Evolutionary conservation across 208 protist genomes (phyloP).

Genomic region (Trypanosoma scelopori): DNA sequence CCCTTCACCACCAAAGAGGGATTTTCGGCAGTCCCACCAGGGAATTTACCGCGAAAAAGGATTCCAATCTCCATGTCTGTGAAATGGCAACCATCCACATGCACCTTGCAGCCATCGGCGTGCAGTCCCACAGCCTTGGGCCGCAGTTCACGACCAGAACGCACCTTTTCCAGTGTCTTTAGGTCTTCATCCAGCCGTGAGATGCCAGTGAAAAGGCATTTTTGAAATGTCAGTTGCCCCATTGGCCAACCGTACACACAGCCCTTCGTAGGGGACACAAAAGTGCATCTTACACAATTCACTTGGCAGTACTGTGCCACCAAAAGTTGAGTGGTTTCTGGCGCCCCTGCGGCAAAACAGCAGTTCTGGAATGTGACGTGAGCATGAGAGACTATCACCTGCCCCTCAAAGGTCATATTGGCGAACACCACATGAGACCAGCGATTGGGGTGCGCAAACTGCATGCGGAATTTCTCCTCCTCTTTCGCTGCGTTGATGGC

Average conservation of each 20-base stretch:
- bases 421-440: slow-evolving; percentile 68
- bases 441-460: slow-evolving; percentile 80
- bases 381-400: slow-evolving; percentile 65
- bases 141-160: slow-evolving; percentile 17
- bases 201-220: slow-evolving; percentile 78
- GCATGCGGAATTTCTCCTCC: slow-evolving; percentile 78
- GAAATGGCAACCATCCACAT: slow-evolving; percentile 35
- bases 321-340: slow-evolving; percentile 52
- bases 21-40: slow-evolving; percentile 13
- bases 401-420: slow-evolving; percentile 73
- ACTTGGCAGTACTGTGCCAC: slow-evolving; percentile 82
- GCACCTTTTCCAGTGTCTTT: slow-evolving; percentile 7
- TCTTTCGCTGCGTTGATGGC: slow-evolving; percentile 54
- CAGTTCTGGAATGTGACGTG: slow-evolving; percentile 87
- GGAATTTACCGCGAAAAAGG: slow-evolving; percentile 31
- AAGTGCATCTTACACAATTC: slow-evolving; percentile 71
- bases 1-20: slow-evolving; percentile 32
- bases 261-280: slow-evolving; percentile 52
- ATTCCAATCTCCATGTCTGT: slow-evolving; percentile 38
- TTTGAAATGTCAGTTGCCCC: slow-evolving; percentile 44
- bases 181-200: slow-evolving; percentile 10
- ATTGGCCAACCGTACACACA: slow-evolving; percentile 72
- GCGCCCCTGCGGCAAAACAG: slow-evolving; percentile 38
- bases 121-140: slow-evolving; percentile 49
- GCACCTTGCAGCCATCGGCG: slow-evolving; percentile 42